Evolutionary conservation across 495 filamentous ascomycete species (phyloP).

Genomic region (Aspergillus saccharolyticus): DNA sequence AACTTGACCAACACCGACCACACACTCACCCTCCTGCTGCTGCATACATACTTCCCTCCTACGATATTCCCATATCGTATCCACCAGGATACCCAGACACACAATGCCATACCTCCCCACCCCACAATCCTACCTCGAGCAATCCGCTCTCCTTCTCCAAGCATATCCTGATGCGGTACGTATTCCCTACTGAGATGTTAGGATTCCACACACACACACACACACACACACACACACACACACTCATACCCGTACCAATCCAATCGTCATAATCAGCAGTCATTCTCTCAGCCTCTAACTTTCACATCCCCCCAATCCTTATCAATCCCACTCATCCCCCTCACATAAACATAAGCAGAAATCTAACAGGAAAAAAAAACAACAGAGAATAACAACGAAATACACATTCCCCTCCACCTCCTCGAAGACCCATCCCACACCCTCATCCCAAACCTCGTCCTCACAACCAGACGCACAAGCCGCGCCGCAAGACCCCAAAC

Average conservation of each 20-base stretch:
- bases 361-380: neutral
- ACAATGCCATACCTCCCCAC: slow-evolving; percentile 59
- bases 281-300: neutral
- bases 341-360: neutral
- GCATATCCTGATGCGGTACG: slow-evolving; percentile 61
- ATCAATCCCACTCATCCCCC: slow-evolving; percentile 4
- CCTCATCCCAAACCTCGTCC: slow-evolving; percentile 19
- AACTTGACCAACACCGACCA: neutral
- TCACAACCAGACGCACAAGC: slow-evolving; percentile 21
- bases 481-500: slow-evolving; percentile 21
- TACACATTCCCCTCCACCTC: slow-evolving; percentile 58
- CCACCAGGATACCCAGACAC: neutral
- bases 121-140: slow-evolving; percentile 57
- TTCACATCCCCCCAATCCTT: neutral
- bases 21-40: neutral
- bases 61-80: no score
- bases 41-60: no score
- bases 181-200: neutral
- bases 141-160: slow-evolving; percentile 57
- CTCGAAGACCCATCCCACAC: slow-evolving; percentile 25
- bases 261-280: no score
- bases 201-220: no score
- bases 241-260: no score
- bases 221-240: no score
- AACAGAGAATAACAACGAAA: slow-evolving; percentile 77